Evolutionary conservation across 2,329 filamentous ascomycete species (phyloP).

Genomic region (Fusarium protoensiforme): DNA sequence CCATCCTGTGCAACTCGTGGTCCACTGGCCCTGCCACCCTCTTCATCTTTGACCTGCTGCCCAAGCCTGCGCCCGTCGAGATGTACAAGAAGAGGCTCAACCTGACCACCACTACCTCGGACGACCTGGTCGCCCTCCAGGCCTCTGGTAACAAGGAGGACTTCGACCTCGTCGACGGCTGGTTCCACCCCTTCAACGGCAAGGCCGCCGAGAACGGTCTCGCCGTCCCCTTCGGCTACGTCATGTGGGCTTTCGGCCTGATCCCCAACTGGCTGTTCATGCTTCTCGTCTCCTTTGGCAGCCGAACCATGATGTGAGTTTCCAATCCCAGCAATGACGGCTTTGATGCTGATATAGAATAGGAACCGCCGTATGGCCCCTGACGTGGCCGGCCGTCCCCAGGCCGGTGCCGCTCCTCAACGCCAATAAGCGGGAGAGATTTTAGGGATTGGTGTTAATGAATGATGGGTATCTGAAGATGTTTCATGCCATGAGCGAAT

Average conservation of each 20-base stretch:
- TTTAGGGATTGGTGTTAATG: constrained; percentile 7
- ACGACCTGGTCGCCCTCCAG: constrained; percentile 71
- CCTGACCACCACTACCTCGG: constrained; percentile 72
- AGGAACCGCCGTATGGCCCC: constrained; percentile 53
- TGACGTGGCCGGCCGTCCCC: constrained; percentile 23
- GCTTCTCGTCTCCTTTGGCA: constrained; percentile 78
- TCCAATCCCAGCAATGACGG: not conserved
- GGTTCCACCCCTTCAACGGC: constrained; percentile 83
- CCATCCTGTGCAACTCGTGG: constrained; percentile 81
- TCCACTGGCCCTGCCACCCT: constrained; percentile 71
- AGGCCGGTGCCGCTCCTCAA: constrained; percentile 23
- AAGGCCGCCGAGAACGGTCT: constrained; percentile 70
- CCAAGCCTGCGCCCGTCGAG: constrained; percentile 71
- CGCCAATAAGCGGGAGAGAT: constrained; percentile 28
- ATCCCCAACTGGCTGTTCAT: constrained; percentile 83
- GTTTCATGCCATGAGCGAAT: constrained; percentile 20
- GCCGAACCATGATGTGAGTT: constrained; percentile 80
- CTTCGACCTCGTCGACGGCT: constrained; percentile 65
- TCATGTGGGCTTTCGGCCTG: constrained; percentile 73
- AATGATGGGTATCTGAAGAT: constrained; percentile 15
- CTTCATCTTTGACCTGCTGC: constrained; percentile 75
- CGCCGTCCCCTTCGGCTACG: constrained; percentile 72
- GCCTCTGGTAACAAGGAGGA: constrained; percentile 61
- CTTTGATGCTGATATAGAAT: constrained; percentile 35
- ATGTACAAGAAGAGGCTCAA: constrained; percentile 76